Conservation (phyloP, 2,329 filamentous ascomycete genomes). For the Myriangium duriaei region DNA sequence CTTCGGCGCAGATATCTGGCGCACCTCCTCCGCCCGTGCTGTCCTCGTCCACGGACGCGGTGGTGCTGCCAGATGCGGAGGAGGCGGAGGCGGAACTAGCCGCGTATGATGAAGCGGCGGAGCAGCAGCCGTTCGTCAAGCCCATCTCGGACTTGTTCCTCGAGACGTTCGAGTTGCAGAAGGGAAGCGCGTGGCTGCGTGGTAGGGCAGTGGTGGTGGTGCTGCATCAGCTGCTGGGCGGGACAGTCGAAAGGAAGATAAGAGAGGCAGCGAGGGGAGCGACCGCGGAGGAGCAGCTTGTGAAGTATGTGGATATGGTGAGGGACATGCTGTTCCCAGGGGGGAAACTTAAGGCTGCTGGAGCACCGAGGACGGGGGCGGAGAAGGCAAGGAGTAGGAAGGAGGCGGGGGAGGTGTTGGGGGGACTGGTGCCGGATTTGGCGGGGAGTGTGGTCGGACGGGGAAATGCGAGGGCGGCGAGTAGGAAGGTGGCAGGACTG, state of each 20-base stretch:
- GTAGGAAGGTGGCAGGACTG: conserved; percentile 75
- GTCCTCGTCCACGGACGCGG: conserved; percentile 23
- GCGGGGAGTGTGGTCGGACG: conserved; percentile 87
- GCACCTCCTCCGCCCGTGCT: conserved; percentile 29
- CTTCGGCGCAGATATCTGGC: conserved; percentile 38
- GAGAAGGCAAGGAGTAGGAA: conserved; percentile 72
- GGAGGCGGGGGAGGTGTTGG: conserved; percentile 80
- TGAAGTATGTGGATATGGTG: conserved; percentile 62
- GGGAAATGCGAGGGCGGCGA: conserved; percentile 81
- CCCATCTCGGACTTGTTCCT: conserved; percentile 97
- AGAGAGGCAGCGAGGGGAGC: conserved; percentile 67
- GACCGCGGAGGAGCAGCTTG: conserved; percentile 63
- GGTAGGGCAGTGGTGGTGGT: conserved; percentile 93
- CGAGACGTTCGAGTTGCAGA: conserved; percentile 87
- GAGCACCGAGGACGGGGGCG: conserved; percentile 47
- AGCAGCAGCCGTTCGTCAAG: conserved; percentile 91
- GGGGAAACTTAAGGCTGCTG: conserved; percentile 41
- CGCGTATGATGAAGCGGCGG: conserved; percentile 80
- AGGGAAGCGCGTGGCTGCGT: conserved; percentile 92
- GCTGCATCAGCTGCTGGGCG: conserved; percentile 85
- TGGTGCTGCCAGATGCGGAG: conserved; percentile 29
- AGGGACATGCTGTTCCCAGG: conserved; percentile 71
- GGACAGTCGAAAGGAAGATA: conserved; percentile 91
- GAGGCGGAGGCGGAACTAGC: conserved; percentile 91
- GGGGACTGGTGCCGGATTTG: conserved; percentile 79